Evolutionary conservation across 345 rosid species (phyloP).

Genomic region (Hibiscus trionum): DNA sequence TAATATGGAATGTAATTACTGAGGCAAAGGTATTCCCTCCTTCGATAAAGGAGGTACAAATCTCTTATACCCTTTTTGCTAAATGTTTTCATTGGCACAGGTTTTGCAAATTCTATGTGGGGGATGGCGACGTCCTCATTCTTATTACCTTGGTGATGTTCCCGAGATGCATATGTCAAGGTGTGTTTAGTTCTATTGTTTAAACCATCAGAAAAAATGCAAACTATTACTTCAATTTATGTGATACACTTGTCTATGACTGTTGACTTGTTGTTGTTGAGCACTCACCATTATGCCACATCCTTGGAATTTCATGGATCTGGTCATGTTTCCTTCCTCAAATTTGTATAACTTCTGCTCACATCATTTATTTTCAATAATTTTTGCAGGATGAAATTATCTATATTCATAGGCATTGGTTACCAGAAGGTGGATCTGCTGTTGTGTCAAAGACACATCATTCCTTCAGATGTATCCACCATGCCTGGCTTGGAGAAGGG

Average conservation of each 20-base stretch:
- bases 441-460: constrained; percentile 52
- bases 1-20: constrained; percentile 67
- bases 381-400: constrained; percentile 70
- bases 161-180: constrained; percentile 86
- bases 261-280: too few species aligned
- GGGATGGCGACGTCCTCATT: constrained; percentile 99
- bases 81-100: constrained; percentile 36
- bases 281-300: neutral
- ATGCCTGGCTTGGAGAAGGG: constrained; percentile 15
- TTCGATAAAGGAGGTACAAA: neutral
- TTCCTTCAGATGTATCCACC: constrained; percentile 28
- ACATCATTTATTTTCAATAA: constrained; percentile 10
- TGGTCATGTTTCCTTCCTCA: neutral
- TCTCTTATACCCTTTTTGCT: constrained; percentile 16
- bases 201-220: neutral
- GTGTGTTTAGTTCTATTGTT: constrained; percentile 29
- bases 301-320: neutral
- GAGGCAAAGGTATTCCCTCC: constrained; percentile 56
- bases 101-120: constrained; percentile 92
- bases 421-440: constrained; percentile 71
- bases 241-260: neutral
- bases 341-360: neutral
- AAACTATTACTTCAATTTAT: too few species aligned
- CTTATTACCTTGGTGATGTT: constrained; percentile 66
- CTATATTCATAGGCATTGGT: constrained; percentile 62